Evolutionary conservation across 306 rosid genomes (phyloP).

Genomic region (Castanea mollissima): DNA sequence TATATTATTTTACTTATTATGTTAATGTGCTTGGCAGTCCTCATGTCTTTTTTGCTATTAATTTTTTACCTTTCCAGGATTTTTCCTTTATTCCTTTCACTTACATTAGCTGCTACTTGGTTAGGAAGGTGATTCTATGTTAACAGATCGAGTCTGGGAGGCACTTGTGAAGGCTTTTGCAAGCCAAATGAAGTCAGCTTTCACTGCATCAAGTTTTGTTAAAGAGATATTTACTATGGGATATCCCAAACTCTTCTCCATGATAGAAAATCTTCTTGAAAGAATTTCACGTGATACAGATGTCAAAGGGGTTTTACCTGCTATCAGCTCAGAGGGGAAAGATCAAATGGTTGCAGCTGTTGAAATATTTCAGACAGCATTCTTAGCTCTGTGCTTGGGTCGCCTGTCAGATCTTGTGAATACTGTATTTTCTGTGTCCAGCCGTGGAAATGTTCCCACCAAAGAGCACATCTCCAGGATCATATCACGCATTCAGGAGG

Average conservation of each 20-base stretch:
- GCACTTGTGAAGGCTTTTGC: slow-evolving; percentile 92
- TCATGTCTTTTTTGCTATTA: not conserved
- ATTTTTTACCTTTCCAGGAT: not conserved
- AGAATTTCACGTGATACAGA: slow-evolving; percentile 92
- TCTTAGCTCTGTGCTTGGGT: slow-evolving; percentile 82
- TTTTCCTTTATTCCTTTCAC: slow-evolving; percentile 16
- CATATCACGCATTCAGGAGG: slow-evolving; percentile 84
- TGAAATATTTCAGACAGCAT: slow-evolving; percentile 91
- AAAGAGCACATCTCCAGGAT: slow-evolving; percentile 88
- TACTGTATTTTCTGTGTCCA: slow-evolving; percentile 83
- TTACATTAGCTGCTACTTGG: slow-evolving; percentile 29
- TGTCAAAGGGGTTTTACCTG: slow-evolving; percentile 90
- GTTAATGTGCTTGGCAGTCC: not conserved
- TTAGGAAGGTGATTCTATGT: slow-evolving; percentile 90
- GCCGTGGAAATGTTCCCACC: slow-evolving; percentile 93
- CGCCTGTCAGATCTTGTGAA: slow-evolving; percentile 97
- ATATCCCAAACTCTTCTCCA: slow-evolving; percentile 85
- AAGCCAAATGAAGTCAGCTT: slow-evolving; percentile 94
- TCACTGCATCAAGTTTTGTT: slow-evolving; percentile 96
- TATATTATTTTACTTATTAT: not conserved
- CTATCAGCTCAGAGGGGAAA: slow-evolving; percentile 74
- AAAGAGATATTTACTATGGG: slow-evolving; percentile 93
- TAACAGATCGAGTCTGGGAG: slow-evolving; percentile 91
- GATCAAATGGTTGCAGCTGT: slow-evolving; percentile 76
- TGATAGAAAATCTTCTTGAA: slow-evolving; percentile 95